These are phyloP conservation scores for Eutrema yunnanense DNA, from an alignment of 345 rosid genomes.

Conservation along the genomic window DNA sequence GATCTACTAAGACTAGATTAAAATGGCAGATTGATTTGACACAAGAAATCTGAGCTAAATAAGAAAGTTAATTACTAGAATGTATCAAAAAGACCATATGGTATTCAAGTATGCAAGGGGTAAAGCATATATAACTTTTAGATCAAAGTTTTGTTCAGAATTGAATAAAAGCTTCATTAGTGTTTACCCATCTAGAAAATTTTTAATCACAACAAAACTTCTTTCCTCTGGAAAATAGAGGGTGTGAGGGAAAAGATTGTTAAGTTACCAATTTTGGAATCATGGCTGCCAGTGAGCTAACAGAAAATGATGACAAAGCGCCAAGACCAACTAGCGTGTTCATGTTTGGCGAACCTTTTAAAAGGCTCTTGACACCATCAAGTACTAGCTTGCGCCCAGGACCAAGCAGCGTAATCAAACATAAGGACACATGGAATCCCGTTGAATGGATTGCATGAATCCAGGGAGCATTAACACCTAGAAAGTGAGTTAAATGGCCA, in stretches of 20 bases:
- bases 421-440: constrained; percentile 80
- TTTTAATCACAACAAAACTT: not conserved
- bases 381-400: constrained; percentile 86
- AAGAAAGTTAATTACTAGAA: no score
- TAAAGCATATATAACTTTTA: not conserved
- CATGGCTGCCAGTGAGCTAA: constrained; percentile 79
- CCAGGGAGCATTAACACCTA: constrained; percentile 70
- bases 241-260: not conserved
- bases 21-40: not conserved
- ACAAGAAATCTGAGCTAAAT: not conserved
- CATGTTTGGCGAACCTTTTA: constrained; percentile 89
- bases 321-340: constrained; percentile 96
- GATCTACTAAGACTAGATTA: not conserved
- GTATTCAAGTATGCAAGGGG: not conserved
- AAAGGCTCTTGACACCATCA: constrained; percentile 77
- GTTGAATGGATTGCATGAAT: constrained; percentile 78
- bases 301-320: constrained; percentile 86
- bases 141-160: not conserved
- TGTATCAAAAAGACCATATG: no score
- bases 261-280: constrained; percentile 70
- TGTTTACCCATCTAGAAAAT: not conserved
- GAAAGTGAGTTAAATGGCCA: constrained; percentile 82
- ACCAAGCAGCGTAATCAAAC: constrained; percentile 83
- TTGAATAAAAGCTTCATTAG: not conserved
- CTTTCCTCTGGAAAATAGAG: not conserved